Percentiles rank a stretch among this genome's conserved stretches.
phyloP scores from a whole-genome alignment of 139 green algal genomes.

The Asterochloris erici region DNA sequence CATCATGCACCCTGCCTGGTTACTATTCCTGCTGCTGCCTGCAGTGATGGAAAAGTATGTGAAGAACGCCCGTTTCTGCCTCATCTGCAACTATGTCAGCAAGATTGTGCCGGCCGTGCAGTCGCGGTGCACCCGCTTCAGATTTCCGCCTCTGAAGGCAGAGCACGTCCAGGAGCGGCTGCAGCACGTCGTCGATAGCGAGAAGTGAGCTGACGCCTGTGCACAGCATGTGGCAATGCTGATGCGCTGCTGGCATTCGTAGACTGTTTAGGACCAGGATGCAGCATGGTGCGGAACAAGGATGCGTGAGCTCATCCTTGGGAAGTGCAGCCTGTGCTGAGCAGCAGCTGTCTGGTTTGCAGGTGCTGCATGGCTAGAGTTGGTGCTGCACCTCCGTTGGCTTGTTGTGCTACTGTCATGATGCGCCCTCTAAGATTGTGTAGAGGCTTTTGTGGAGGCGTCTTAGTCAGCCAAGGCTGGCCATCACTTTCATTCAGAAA shows the following conservation, averaged over 20 bases:
- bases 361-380: too few species aligned
- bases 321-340: too few species aligned
- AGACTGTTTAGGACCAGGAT: not conserved
- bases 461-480: too few species aligned
- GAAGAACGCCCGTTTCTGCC: slow-evolving; percentile 94
- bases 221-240: not conserved
- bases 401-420: too few species aligned
- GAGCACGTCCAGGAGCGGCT: slow-evolving; percentile 71
- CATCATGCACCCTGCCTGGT: too few species aligned
- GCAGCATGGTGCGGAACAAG: not conserved
- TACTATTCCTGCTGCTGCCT: not conserved
- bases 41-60: slow-evolving; percentile 99
- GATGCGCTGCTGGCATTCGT: not conserved
- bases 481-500: too few species aligned
- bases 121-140: slow-evolving; percentile 94
- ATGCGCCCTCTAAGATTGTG: too few species aligned
- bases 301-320: not conserved
- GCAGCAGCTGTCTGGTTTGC: too few species aligned
- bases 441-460: too few species aligned
- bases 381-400: too few species aligned
- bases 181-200: slow-evolving; percentile 67
- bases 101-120: slow-evolving; percentile 98
- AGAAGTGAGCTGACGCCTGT: slow-evolving; percentile 46
- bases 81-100: slow-evolving; percentile 98
- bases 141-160: slow-evolving; percentile 84